These are phyloP conservation scores for Hymenoscyphus albidus DNA, from an alignment of 2,329 filamentous ascomycete species.

Conservation along the genomic window DNA sequence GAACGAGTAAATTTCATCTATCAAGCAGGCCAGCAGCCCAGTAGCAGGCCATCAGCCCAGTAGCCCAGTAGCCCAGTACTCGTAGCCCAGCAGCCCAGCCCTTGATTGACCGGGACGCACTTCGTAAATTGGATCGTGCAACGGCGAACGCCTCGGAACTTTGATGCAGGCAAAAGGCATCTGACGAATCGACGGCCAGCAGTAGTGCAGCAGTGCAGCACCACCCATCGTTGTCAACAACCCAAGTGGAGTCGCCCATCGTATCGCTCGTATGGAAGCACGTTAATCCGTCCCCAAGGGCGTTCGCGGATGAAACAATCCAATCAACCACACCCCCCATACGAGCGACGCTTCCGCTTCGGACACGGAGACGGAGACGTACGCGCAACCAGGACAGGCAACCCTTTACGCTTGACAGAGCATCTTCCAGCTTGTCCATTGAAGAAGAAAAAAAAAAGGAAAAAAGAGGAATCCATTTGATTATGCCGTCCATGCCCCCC, in stretches of 20 bases:
- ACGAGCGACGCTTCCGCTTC: not conserved
- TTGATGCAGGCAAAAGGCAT: not conserved
- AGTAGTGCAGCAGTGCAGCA: not conserved
- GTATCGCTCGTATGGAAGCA: slow-evolving; percentile 1
- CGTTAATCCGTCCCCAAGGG: not conserved
- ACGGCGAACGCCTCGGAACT: not conserved
- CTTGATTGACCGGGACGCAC: not conserved
- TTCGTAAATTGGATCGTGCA: too few species aligned
- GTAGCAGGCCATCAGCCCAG: too few species aligned
- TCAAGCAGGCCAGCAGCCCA: too few species aligned
- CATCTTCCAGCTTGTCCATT: too few species aligned
- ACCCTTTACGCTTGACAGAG: not conserved
- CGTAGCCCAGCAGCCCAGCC: too few species aligned
- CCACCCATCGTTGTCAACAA: too few species aligned
- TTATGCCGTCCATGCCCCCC: too few species aligned
- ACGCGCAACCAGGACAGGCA: not conserved
- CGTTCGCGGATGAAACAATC: not conserved
- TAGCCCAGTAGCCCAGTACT: too few species aligned
- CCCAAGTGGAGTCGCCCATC: not conserved
- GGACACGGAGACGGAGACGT: not conserved
- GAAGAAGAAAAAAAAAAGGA: too few species aligned
- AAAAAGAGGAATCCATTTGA: too few species aligned
- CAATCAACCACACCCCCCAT: not conserved
- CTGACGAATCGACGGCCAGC: too few species aligned
- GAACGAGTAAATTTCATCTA: not conserved